Evolutionary conservation across 305 asterid genomes (phyloP), one percentile per base, ranked within the genome.

Genomic region (Rubia peregrina): DNA sequence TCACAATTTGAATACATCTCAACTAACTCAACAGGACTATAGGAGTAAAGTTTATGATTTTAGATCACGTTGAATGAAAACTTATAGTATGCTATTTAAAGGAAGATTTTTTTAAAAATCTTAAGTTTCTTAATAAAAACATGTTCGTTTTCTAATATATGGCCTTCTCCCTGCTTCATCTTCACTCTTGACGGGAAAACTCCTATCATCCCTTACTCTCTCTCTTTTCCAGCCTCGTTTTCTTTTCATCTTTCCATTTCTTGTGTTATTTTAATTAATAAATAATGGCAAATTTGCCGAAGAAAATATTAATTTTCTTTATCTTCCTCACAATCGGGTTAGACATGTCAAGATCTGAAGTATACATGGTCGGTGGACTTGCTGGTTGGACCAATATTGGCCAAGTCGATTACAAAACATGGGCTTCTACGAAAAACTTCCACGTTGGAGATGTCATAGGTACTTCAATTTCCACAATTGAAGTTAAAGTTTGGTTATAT

Each of bases 361-460:
- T 83, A 9, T 82, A 88, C 72, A 79, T 46, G 65, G 89, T 88
- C 44, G 94, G 96, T 14, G 94, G 67, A 0, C 65, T 75, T 0
- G 63, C 76, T 17, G 90, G 89, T 57, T 90, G 96, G 95, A 83
- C 82, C 9, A 71, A 19, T 42, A 6, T 24, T 36, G 71, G 69
- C 59, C 60, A 64, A n/a, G 68, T 70, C 21, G 77, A 55, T 70
- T 90, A 84, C 90, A 79, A 79, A 68, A 72, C 71, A 59, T 88
- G 90, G 96, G 71, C 95, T 70, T 76, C 88, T 22, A 63, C 84
- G 2, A 84, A 80, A 38, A 41, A 9, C 10, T 90, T 88, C 46
- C 74, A 1, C 13, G 79, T 86, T 7, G 90, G 91, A 7, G 95
- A 86, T 77, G 75, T 77, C 46, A 68, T 90, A 19, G 51, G 91